Conservation (phyloP, 2,329 filamentous ascomycete species). For the Epichloe baconii region DNA sequence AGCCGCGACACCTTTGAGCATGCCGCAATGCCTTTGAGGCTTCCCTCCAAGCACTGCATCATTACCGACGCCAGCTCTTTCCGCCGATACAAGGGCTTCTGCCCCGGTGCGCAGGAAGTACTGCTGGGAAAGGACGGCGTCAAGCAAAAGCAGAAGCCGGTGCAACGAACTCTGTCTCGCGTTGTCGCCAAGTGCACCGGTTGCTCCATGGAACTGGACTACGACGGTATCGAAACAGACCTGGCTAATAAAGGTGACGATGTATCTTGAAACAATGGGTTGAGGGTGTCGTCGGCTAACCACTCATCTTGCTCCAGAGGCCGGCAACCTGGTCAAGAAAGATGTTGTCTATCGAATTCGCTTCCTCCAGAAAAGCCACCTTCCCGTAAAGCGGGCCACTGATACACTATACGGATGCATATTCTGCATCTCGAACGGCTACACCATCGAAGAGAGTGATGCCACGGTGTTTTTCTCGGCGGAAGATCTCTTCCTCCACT, state of each 20-base stretch:
- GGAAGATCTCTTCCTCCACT: conserved; percentile 37
- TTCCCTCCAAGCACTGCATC: conserved; percentile 19
- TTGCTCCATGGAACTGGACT: conserved; percentile 42
- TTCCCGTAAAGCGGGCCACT: conserved; percentile 35
- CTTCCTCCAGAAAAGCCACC: conserved; percentile 42
- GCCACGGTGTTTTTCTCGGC: conserved; percentile 44
- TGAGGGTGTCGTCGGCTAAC: too few species aligned
- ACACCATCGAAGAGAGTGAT: conserved; percentile 38
- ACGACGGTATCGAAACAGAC: conserved; percentile 37
- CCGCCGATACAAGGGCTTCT: conserved; percentile 40
- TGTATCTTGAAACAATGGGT: too few species aligned
- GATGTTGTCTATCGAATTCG: conserved; percentile 38
- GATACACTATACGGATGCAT: conserved; percentile 41
- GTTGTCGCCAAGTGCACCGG: conserved; percentile 36
- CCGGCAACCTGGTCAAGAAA: conserved; percentile 31
- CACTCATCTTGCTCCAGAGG: conserved; percentile 4
- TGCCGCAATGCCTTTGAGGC: not conserved
- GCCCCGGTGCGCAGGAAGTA: conserved; percentile 38
- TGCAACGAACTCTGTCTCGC: conserved; percentile 15
- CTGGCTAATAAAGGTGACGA: conserved; percentile 31
- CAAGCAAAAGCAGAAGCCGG: conserved; percentile 36
- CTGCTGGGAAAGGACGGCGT: conserved; percentile 34
- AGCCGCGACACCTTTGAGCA: not conserved
- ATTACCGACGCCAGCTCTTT: conserved; percentile 36
- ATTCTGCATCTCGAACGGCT: conserved; percentile 37